These are phyloP conservation scores for Salix arbutifolia DNA, from an alignment of 345 rosid genomes.

Conservation along the genomic window DNA sequence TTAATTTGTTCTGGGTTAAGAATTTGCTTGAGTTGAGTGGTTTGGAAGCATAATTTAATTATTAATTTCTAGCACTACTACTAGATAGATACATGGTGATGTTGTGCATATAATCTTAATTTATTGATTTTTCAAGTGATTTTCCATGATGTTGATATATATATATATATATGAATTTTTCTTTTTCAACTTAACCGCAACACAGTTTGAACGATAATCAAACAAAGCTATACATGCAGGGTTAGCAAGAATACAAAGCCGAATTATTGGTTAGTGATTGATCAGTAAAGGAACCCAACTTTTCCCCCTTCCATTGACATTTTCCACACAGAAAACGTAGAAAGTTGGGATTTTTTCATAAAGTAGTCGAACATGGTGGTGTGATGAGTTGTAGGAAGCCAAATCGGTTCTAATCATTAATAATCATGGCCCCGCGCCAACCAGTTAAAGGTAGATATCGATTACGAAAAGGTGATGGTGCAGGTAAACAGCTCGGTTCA, in stretches of 20 bases:
- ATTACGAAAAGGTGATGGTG: background rate
- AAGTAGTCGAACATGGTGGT: background rate
- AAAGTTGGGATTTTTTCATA: background rate
- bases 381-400: background rate
- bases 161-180: background rate
- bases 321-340: background rate
- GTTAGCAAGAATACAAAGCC: background rate
- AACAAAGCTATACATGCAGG: background rate
- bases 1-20: too few species aligned
- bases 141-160: background rate
- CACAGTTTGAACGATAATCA: background rate
- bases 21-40: too few species aligned
- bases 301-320: conserved; percentile 1
- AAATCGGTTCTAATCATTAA: background rate
- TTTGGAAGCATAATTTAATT: too few species aligned
- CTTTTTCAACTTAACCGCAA: background rate
- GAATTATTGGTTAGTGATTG: background rate
- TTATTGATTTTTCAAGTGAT: too few species aligned
- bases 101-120: too few species aligned
- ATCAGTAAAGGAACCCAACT: background rate
- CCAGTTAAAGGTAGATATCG: background rate
- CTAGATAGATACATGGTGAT: too few species aligned
- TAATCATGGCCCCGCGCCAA: background rate
- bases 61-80: too few species aligned
- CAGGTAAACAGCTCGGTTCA: background rate